phyloP scores from a whole-genome alignment of 352 stramenopile species.

The Phytophthora constricta region DNA sequence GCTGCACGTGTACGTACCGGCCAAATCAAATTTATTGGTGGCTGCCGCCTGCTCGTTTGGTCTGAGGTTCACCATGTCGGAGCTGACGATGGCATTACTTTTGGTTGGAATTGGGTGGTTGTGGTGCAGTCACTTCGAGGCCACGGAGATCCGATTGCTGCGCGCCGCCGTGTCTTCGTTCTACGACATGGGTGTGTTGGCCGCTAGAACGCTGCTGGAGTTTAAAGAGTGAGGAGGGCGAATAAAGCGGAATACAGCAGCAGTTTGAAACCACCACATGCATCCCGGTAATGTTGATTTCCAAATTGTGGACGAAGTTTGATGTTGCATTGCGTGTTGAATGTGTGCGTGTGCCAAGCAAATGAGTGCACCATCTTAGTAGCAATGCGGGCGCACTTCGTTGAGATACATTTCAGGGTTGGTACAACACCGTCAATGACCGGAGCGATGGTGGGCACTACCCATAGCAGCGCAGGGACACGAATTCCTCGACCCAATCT shows the following conservation, averaged over 20 bases:
- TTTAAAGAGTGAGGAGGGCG: constrained; percentile 74
- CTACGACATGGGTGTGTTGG: constrained; percentile 86
- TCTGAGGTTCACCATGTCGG: not conserved
- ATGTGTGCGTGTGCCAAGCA: too few relatives aligned
- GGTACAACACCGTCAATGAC: too few relatives aligned
- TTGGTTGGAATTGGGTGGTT: constrained; percentile 1
- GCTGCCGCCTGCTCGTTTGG: not conserved
- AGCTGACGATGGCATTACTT: constrained; percentile 4
- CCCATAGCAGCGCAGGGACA: constrained; percentile 10
- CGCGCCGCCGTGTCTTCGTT: constrained; percentile 87
- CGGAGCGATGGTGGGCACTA: not conserved
- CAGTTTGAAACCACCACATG: too few relatives aligned
- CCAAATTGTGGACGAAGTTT: too few relatives aligned
- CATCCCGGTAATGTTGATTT: too few relatives aligned
- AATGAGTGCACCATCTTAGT: not conserved
- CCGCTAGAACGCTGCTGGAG: constrained; percentile 79
- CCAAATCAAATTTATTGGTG: not conserved
- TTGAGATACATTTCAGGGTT: too few relatives aligned
- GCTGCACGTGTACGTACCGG: constrained; percentile 74
- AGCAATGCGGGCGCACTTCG: too few relatives aligned
- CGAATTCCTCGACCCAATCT: not conserved
- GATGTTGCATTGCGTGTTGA: too few relatives aligned
- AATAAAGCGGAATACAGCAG: constrained; percentile 15
- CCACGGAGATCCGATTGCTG: constrained; percentile 84
- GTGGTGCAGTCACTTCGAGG: constrained; percentile 73